Evolutionary conservation across 805 yeast species (phyloP).

Genomic region (Blastobotrys mokoenaii): DNA sequence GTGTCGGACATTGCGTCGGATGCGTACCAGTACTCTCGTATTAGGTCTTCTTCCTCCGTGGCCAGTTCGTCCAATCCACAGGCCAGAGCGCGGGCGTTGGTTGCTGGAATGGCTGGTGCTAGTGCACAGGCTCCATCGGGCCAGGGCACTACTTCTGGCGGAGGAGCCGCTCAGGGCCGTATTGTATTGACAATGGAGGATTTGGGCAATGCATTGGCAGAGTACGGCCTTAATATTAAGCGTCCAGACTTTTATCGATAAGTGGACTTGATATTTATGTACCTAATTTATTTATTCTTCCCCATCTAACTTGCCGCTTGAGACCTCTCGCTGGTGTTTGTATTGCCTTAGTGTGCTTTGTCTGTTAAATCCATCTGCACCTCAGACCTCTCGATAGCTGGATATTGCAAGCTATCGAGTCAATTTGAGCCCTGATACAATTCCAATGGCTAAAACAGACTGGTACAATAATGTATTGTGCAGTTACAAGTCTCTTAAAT

Average conservation of each 20-base stretch:
- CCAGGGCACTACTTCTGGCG: slow-evolving; percentile 28
- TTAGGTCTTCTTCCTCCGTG: slow-evolving; percentile 83
- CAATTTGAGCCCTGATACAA: too few relatives aligned
- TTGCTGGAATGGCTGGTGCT: slow-evolving; percentile 49
- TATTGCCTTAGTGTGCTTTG: too few relatives aligned
- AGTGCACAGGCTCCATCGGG: slow-evolving; percentile 19
- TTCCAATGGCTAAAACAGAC: too few relatives aligned
- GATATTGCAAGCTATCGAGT: too few relatives aligned
- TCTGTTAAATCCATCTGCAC: too few relatives aligned
- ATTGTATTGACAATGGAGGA: slow-evolving; percentile 90
- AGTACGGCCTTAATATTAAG: slow-evolving; percentile 81
- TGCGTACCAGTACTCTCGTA: slow-evolving; percentile 91
- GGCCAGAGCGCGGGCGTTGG: slow-evolving; percentile 68
- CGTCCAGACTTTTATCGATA: slow-evolving; percentile 92
- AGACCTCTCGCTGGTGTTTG: too few relatives aligned
- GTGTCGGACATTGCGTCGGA: slow-evolving; percentile 91
- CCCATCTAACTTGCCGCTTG: too few relatives aligned
- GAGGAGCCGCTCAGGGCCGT: slow-evolving; percentile 50
- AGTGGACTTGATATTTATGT: too few relatives aligned
- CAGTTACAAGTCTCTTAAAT: too few relatives aligned
- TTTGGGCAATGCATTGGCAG: slow-evolving; percentile 83
- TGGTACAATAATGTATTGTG: too few relatives aligned
- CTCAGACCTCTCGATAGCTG: too few relatives aligned
- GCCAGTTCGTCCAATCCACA: slow-evolving; percentile 80
- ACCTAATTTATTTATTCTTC: not conserved